Percentiles rank a stretch among this genome's conserved stretches.
Conservation (phyloP, 805 yeast genomes). For the Candida krabiensis region DNA sequence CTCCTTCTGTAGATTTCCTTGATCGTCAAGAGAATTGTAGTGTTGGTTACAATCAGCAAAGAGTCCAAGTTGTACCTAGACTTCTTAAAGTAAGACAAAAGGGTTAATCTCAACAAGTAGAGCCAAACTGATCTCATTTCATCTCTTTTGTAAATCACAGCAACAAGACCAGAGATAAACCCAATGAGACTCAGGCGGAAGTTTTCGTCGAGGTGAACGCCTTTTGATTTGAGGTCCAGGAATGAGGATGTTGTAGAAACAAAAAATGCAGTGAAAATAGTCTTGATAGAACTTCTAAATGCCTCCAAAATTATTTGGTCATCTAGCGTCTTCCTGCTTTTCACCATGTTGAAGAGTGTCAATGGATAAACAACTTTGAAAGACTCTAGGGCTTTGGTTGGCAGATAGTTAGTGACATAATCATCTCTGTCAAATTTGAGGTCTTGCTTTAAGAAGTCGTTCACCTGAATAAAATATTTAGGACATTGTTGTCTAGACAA, state of each 20-base stretch:
- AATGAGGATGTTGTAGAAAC: slow-evolving; percentile 7
- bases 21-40: slow-evolving; percentile 14
- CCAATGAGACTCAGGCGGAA: slow-evolving; percentile 15
- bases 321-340: slow-evolving; percentile 4
- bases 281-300: slow-evolving; percentile 8
- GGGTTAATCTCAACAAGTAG: slow-evolving; percentile 19
- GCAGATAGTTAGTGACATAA: slow-evolving; percentile 4
- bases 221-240: slow-evolving; percentile 2
- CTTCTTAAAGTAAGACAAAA: slow-evolving; percentile 14
- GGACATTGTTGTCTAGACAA: slow-evolving; percentile 17
- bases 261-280: slow-evolving; percentile 12
- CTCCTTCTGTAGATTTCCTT: slow-evolving; percentile 10
- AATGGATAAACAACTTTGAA: slow-evolving; percentile 17
- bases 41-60: slow-evolving; percentile 11
- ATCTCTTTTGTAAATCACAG: slow-evolving; percentile 13
- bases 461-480: slow-evolving; percentile 12
- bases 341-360: slow-evolving; percentile 8
- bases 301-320: slow-evolving; percentile 8
- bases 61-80: slow-evolving; percentile 16
- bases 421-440: neutral
- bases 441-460: slow-evolving; percentile 7
- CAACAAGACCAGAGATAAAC: slow-evolving; percentile 12
- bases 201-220: neutral
- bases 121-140: slow-evolving; percentile 20
- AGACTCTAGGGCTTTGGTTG: slow-evolving; percentile 10